Evolutionary conservation across 305 asterid species (phyloP).

Genomic region (Fraxinus greggii): DNA sequence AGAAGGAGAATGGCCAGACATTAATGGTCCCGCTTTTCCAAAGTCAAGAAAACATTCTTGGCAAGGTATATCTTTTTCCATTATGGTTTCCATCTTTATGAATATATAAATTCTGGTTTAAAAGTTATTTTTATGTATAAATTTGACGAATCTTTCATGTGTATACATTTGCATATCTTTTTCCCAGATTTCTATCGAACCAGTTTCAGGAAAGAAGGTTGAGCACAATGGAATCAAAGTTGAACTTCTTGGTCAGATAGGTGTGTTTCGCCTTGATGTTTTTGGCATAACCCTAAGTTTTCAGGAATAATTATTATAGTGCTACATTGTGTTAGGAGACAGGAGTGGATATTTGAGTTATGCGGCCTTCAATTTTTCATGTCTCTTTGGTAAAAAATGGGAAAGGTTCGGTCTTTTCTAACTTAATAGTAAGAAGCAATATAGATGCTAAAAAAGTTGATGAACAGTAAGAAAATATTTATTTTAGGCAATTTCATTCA

Average conservation of each 20-base stretch:
- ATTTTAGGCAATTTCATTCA: no score
- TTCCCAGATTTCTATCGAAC: slow-evolving; percentile 54
- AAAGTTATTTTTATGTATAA: background rate
- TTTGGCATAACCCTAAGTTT: background rate
- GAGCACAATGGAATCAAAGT: slow-evolving; percentile 96
- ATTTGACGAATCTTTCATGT: background rate
- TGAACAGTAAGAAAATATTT: background rate
- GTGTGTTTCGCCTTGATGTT: slow-evolving; percentile 30
- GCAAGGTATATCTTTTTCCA: slow-evolving; percentile 48
- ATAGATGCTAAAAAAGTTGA: background rate
- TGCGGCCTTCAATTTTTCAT: background rate
- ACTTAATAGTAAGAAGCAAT: background rate
- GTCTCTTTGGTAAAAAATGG: background rate
- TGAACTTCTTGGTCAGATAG: slow-evolving; percentile 99
- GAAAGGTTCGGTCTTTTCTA: background rate
- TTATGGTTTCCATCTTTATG: background rate
- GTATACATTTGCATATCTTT: background rate
- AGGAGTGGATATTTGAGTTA: background rate
- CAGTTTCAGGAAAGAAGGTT: slow-evolving; percentile 94
- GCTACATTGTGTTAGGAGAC: background rate
- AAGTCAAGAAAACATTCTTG: slow-evolving; percentile 76
- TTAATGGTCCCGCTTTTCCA: slow-evolving; percentile 80
- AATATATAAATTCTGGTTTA: background rate
- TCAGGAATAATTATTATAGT: background rate
- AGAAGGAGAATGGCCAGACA: slow-evolving; percentile 86